Base-by-base conservation (phyloP, 306 rosid species). In the Ormosia semicastrata region DNA sequence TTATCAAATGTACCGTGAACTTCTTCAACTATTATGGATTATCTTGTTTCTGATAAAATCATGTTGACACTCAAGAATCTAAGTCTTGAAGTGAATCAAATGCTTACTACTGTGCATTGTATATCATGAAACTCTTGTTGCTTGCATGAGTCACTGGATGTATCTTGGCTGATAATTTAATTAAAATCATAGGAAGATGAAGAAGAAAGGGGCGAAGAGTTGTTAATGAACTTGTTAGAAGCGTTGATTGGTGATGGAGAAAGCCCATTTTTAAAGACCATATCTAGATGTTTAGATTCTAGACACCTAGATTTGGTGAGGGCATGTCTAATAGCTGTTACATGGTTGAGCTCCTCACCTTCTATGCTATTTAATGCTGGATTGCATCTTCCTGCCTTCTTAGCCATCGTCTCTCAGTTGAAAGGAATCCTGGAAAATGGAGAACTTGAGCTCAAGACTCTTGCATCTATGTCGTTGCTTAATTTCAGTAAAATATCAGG, bases 401-500 rank as follows among this genome's bases (percentile, higher is more conserved):
- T 83, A 76, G 63, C 87, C 50, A 82, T 91, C 68, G 85, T 92
- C 80, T 67, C 84, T 77, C 68, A 76, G 79, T 74, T 94, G 30
- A 88, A 87, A 78, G 81, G 80, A 75, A 80, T 68, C 80, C 80
- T 92, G 33, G 87, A 88, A 79, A 83, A 85, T 47, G 85, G 78
- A 62, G 86, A 83, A 47, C 77, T 89, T 77, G 93, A 92, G 60
- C 91, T 89, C 79, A 87, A 83, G 76, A 79, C 85, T 82, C 92
- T 94, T 83, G 93, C 96, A 80, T 86, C 97, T 29, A 65, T 83
- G 86, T 88, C 89, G 76, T 87, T 94, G 81, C 89, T 91, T 81
- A 88, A 91, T 84, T 89, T 94, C 87, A 92, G 91, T 87, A 88
- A 88, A 86, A 92, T 86, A 46, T 83, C 98, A 79, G 98, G 97